Evolutionary conservation across 1,284 basidiomycete genomes (phyloP).

Genomic region (Peniophora sp.): DNA sequence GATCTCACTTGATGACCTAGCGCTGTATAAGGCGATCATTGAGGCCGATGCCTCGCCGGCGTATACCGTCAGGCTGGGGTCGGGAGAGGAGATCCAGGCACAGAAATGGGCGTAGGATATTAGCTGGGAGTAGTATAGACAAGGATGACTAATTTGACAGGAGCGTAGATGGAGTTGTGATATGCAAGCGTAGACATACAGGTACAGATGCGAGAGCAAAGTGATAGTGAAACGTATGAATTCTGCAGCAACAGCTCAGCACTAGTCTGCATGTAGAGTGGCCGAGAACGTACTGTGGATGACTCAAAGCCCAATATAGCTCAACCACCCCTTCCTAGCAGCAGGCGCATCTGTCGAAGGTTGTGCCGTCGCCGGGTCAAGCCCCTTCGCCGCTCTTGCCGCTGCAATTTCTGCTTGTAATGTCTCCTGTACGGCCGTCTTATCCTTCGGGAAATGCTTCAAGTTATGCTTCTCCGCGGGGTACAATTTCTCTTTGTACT

Average conservation of each 20-base stretch:
- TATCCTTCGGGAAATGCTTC: constrained; percentile 58
- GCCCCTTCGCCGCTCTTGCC: constrained; percentile 30
- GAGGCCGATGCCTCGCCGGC: constrained; percentile 22
- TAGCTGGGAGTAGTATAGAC: not conserved
- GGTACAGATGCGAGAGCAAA: not conserved
- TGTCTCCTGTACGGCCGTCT: constrained; percentile 52
- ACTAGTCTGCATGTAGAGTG: not conserved
- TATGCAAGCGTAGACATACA: not conserved
- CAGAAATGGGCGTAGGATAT: constrained; percentile 1
- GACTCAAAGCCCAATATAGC: not conserved
- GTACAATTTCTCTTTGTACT: constrained; percentile 72
- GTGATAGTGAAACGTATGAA: not conserved
- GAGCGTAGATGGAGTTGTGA: not conserved
- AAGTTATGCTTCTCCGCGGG: constrained; percentile 49
- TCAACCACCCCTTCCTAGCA: constrained; percentile 6
- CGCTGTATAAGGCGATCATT: constrained; percentile 34
- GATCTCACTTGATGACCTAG: constrained; percentile 44
- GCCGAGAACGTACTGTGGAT: not conserved
- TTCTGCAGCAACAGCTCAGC: not conserved
- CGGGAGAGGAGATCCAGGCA: constrained; percentile 21
- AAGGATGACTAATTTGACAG: not conserved
- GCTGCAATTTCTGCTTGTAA: constrained; percentile 58
- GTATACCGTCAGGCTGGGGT: constrained; percentile 29
- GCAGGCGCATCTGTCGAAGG: constrained; percentile 6
- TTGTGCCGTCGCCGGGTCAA: constrained; percentile 25